A percentile compares a stretch with the other conserved stretches of the same genome.
Evolutionary conservation across 2,329 filamentous ascomycete species (phyloP).

Genomic region (Curvularia verruculosa): DNA sequence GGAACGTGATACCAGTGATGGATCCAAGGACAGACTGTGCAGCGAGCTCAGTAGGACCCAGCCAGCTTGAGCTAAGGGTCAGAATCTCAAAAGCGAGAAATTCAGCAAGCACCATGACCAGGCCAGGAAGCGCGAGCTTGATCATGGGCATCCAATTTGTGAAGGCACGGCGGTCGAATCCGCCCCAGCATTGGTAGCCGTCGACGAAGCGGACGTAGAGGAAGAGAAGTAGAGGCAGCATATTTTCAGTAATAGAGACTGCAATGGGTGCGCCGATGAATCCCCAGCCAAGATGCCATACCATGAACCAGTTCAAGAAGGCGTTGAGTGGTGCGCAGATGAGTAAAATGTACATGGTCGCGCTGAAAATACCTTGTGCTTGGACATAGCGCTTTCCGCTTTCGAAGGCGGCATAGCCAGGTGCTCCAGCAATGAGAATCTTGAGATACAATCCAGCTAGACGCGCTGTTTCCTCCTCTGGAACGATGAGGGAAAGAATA

Average conservation of each 20-base stretch:
- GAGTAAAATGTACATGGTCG: conserved; percentile 81
- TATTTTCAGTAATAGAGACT: conserved; percentile 74
- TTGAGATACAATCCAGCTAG: conserved; percentile 77
- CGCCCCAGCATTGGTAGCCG: conserved; percentile 80
- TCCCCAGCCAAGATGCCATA: conserved; percentile 63
- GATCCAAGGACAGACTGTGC: conserved; percentile 87
- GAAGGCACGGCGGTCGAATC: conserved; percentile 72
- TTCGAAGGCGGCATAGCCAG: conserved; percentile 78
- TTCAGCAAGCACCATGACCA: conserved; percentile 94
- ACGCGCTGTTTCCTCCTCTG: conserved; percentile 71
- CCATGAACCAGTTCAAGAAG: conserved; percentile 79
- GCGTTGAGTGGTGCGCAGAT: conserved; percentile 83
- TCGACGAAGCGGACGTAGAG: conserved; percentile 74
- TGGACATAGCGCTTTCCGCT: conserved; percentile 85
- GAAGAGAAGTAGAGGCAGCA: conserved; percentile 75
- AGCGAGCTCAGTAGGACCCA: conserved; percentile 79
- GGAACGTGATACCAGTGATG: conserved; percentile 79
- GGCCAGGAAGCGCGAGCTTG: conserved; percentile 81
- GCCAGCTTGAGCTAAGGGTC: conserved; percentile 79
- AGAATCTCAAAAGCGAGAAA: conserved; percentile 92
- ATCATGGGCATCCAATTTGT: conserved; percentile 85
- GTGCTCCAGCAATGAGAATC: conserved; percentile 71
- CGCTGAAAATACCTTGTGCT: conserved; percentile 83
- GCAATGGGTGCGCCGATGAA: conserved; percentile 83
- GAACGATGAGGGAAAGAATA: conserved; percentile 69